Conservation (phyloP, 2,329 filamentous ascomycete species). For the Camillea tinctor region DNA sequence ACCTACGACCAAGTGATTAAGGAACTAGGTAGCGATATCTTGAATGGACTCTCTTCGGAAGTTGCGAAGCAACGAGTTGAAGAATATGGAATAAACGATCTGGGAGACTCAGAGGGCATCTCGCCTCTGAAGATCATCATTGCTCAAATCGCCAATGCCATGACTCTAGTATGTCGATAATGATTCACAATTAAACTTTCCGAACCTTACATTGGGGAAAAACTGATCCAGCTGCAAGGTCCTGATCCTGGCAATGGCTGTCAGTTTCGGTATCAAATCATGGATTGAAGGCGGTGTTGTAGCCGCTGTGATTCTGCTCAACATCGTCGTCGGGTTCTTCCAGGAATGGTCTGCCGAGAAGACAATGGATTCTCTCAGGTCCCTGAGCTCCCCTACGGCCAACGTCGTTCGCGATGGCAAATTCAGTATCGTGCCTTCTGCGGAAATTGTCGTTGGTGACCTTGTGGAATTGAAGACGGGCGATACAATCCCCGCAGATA, state of each 20-base stretch:
- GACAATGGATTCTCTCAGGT: constrained; percentile 52
- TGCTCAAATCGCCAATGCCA: constrained; percentile 63
- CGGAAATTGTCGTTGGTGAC: constrained; percentile 56
- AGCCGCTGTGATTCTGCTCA: constrained; percentile 49
- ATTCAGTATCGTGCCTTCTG: constrained; percentile 49
- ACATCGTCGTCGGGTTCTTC: constrained; percentile 53
- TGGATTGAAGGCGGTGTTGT: constrained; percentile 58
- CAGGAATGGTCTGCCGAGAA: constrained; percentile 57
- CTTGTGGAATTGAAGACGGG: constrained; percentile 54
- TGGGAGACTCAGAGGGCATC: constrained; percentile 56
- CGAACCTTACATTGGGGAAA: neutral
- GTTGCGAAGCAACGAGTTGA: constrained; percentile 53
- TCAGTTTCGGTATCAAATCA: constrained; percentile 51
- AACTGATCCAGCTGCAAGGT: constrained; percentile 25
- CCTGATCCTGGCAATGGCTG: constrained; percentile 52
- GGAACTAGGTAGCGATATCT: constrained; percentile 51
- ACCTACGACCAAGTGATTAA: constrained; percentile 44
- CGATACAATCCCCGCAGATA: constrained; percentile 43
- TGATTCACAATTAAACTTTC: neutral
- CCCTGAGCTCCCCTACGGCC: constrained; percentile 49
- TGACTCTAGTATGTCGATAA: constrained; percentile 54
- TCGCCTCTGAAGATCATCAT: constrained; percentile 58
- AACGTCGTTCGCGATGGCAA: constrained; percentile 50
- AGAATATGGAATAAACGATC: constrained; percentile 58
- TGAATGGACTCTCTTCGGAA: constrained; percentile 52